A percentile compares a stretch with the other conserved stretches of the same genome.
phyloP scores from a whole-genome alignment of 352 stramenopile species.

The Globisporangium mamillatum region DNA sequence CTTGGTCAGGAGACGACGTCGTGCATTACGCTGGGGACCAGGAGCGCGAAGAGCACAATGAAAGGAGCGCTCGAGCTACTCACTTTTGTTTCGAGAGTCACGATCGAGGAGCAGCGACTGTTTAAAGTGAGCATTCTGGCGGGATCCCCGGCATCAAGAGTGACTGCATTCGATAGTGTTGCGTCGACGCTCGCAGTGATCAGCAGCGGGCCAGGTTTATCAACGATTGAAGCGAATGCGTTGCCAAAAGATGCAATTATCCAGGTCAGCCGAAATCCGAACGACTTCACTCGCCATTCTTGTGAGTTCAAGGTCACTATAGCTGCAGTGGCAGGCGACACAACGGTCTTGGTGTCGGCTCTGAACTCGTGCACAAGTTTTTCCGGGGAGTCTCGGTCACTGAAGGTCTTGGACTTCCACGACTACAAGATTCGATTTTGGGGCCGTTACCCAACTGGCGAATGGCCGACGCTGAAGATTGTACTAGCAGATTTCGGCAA shows the following conservation, averaged over 20 bases:
- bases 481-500: conserved; percentile 37
- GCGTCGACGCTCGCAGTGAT: conserved; percentile 31
- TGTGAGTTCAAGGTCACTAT: conserved; percentile 51
- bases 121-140: conserved; percentile 65
- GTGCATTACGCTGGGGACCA: conserved; percentile 50
- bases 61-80: conserved; percentile 39
- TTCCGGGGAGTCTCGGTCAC: conserved; percentile 32
- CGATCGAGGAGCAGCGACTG: conserved; percentile 41
- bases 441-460: conserved; percentile 59
- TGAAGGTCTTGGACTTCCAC: conserved; percentile 67
- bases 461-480: conserved; percentile 71
- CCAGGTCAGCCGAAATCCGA: conserved; percentile 69
- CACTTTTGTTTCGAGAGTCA: conserved; percentile 38
- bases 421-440: conserved; percentile 75
- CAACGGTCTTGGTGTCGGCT: conserved; percentile 30
- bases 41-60: conserved; percentile 27
- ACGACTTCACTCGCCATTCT: conserved; percentile 58
- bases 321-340: conserved; percentile 15
- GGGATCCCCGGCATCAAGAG: conserved; percentile 36
- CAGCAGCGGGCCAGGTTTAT: conserved; percentile 33
- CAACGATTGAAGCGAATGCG: conserved; percentile 23
- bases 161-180: conserved; percentile 37
- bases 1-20: conserved; percentile 47
- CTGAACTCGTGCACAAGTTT: conserved; percentile 40
- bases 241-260: conserved; percentile 43